Conservation (phyloP, 2,329 filamentous ascomycete species). For the Fusarium anthophilum region DNA sequence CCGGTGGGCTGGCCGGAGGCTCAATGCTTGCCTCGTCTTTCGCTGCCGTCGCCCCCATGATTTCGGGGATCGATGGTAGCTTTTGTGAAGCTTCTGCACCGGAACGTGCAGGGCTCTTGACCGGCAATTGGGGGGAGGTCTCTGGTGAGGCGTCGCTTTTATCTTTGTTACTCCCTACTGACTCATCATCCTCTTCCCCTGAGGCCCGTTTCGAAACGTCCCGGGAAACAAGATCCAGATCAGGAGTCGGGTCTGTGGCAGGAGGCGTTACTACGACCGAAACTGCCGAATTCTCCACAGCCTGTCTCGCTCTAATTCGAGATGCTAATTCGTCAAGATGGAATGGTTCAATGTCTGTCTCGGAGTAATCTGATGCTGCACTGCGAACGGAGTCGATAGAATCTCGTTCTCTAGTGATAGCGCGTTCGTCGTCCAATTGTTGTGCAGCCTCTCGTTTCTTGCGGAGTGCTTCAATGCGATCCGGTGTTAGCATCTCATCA, state of each 20-base stretch:
- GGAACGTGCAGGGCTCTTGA: conserved; percentile 36
- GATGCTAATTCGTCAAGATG: conserved; percentile 59
- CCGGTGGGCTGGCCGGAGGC: background rate
- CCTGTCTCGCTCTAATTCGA: conserved; percentile 50
- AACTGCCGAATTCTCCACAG: conserved; percentile 27
- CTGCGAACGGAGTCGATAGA: conserved; percentile 42
- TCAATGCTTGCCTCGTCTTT: conserved; percentile 13
- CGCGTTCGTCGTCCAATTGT: conserved; percentile 31
- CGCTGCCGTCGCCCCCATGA: conserved; percentile 16
- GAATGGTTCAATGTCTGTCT: conserved; percentile 59
- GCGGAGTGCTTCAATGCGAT: conserved; percentile 58
- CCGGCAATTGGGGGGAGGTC: conserved; percentile 25
- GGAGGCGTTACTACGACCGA: conserved; percentile 15
- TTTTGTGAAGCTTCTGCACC: conserved; percentile 8
- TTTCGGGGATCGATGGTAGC: conserved; percentile 42
- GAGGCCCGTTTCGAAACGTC: conserved; percentile 35
- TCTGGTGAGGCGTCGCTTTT: background rate
- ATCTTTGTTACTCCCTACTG: conserved; percentile 2
- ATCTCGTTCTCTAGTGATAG: conserved; percentile 9
- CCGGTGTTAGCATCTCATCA: conserved; percentile 67
- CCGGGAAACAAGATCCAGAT: conserved; percentile 37
- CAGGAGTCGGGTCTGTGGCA: conserved; percentile 8
- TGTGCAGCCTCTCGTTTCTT: conserved; percentile 46
- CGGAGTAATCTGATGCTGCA: conserved; percentile 37
- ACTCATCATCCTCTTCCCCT: background rate